These are phyloP conservation scores for Daldinia sp. DNA, from an alignment of 2,329 filamentous ascomycete genomes.

Conservation along the genomic window DNA sequence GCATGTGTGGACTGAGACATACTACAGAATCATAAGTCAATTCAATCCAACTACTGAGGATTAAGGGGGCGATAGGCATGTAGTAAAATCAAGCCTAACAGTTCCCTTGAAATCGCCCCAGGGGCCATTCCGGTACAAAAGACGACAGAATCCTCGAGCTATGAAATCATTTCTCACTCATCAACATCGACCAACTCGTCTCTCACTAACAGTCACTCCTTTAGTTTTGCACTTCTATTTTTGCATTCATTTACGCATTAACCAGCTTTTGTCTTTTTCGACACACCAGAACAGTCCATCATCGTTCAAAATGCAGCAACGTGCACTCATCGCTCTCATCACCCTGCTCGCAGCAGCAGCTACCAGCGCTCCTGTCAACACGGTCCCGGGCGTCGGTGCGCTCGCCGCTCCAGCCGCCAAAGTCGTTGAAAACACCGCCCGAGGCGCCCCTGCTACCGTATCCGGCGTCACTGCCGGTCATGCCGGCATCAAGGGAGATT, in stretches of 20 bases:
- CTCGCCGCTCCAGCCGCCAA: conserved; percentile 13
- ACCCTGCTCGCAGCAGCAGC: conserved; percentile 37
- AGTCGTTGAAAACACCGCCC: conserved; percentile 10
- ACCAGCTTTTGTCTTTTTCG: neutral
- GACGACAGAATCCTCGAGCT: conserved; percentile 1
- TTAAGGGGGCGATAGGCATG: conserved; percentile 37
- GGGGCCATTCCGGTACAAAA: conserved; percentile 30
- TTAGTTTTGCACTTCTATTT: conserved; percentile 5
- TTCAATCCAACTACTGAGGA: conserved; percentile 74
- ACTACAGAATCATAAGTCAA: conserved; percentile 72
- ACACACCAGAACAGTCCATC: neutral
- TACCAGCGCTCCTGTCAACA: conserved; percentile 23
- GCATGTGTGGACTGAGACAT: conserved; percentile 29
- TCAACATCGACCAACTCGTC: conserved; percentile 25
- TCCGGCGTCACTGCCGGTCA: neutral
- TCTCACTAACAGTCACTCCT: conserved; percentile 36
- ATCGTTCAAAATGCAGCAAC: conserved; percentile 39
- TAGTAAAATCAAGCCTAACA: conserved; percentile 14
- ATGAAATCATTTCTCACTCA: conserved; percentile 7
- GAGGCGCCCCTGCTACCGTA: neutral
- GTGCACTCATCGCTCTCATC: conserved; percentile 31
- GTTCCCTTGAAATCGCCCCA: neutral
- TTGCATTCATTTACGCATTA: neutral
- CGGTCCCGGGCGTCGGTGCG: conserved; percentile 7
- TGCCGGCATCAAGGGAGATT: conserved; percentile 2